Evolutionary conservation across 2,329 filamentous ascomycete species (phyloP), one percentile per base, ranked within the genome.

Genomic region (Furcasterigmium furcatum): DNA sequence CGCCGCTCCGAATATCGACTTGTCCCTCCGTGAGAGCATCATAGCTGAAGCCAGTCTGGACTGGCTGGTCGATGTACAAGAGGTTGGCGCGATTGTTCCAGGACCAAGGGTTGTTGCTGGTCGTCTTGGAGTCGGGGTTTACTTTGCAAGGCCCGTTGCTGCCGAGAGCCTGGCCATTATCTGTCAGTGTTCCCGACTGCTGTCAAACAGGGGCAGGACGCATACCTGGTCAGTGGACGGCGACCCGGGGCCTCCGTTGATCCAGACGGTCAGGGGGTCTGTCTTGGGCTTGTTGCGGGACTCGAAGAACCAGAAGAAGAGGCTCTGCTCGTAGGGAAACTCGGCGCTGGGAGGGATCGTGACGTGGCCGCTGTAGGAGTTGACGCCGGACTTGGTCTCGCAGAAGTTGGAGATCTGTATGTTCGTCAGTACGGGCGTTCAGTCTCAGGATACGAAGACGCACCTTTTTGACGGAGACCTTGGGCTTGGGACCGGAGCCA

Each of bases 311-410:
- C 60, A 45, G 46, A 54, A 59, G 44, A 58, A 61, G 2, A 57
- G 51, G 18, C 16, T 45, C 3, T 20, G 14, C 20, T 38, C 35
- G 5, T 6, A 8, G 18, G 3, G 36, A 9, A 43, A 43, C 19
- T 21, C 30, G 21, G 8, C 52, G 38, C 59, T 64, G 2, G 77
- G 60, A 18, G 80, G 72, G 43, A 85, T 59, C 49, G 71, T 70
- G 43, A 87, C 76, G 64, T 85, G 84, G 51, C 84, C 84, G 9
- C 80, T 73, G 60, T 82, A 86, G 64, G 65, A 84, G 77, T 65
- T 85, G 76, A 68, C 82, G 68, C 66, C 85, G 67, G 43, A 72
- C 60, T 52, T 73, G 43, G 64, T 84, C 80, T 56, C 77, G 68
- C 52, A 84, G 77, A 60, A 22, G 36, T 34, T 32, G 22, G 32